These are phyloP conservation scores for Xylaria palmicola DNA, from an alignment of 495 filamentous ascomycete species.

Conservation along the genomic window DNA sequence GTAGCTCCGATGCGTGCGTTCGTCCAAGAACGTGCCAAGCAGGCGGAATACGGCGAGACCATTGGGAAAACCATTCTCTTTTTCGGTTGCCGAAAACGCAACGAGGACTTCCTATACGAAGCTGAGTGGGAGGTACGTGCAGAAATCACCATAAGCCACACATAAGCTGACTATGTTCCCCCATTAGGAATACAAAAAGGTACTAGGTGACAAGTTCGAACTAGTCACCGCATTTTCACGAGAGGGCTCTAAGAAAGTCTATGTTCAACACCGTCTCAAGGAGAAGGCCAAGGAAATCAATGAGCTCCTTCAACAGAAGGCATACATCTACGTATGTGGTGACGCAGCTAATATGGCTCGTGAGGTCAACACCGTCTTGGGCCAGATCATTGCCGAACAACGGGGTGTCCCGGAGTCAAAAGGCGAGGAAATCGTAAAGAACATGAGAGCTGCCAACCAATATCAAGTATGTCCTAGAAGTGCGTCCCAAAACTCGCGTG, in stretches of 20 bases:
- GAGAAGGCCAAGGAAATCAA: conserved; percentile 83
- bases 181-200: conserved; percentile 70
- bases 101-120: conserved; percentile 89
- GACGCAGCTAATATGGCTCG: conserved; percentile 98
- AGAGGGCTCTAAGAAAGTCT: conserved; percentile 82
- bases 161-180: conserved; percentile 16
- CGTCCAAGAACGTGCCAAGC: conserved; percentile 85
- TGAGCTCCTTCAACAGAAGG: conserved; percentile 79
- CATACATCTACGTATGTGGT: conserved; percentile 97
- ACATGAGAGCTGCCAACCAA: conserved; percentile 86
- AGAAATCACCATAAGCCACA: not conserved
- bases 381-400: conserved; percentile 79
- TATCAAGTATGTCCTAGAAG: conserved; percentile 69
- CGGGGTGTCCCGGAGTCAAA: conserved; percentile 77
- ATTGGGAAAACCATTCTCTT: conserved; percentile 91
- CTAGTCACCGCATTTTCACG: conserved; percentile 92
- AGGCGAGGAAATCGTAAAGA: conserved; percentile 94
- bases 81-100: conserved; percentile 83
- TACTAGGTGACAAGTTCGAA: conserved; percentile 82
- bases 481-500: not conserved
- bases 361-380: conserved; percentile 85
- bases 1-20: conserved; percentile 96
- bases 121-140: conserved; percentile 87
- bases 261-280: conserved; percentile 90
- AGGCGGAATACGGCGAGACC: conserved; percentile 73